These are phyloP conservation scores for Juncus inflexus DNA, from an alignment of 176 grass and related monocot species.

Conservation along the genomic window DNA sequence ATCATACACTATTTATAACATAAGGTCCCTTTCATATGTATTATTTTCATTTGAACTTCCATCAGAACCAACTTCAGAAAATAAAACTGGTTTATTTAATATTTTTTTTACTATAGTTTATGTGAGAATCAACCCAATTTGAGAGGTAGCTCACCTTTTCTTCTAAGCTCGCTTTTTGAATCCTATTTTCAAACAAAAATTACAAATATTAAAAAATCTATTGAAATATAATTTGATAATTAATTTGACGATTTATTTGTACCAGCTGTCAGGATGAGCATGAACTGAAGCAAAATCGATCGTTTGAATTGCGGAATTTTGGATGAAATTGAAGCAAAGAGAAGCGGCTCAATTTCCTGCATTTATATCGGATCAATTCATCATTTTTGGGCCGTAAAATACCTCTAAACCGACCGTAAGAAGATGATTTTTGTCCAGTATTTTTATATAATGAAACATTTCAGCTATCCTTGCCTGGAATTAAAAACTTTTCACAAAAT, in stretches of 20 bases:
- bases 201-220: not conserved
- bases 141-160: constrained; percentile 76
- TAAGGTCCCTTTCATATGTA: constrained; percentile 48
- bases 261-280: constrained; percentile 93
- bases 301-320: constrained; percentile 64
- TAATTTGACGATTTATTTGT: not conserved
- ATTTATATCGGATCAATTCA: constrained; percentile 46
- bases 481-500: constrained; percentile 16
- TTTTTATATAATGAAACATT: constrained; percentile 77
- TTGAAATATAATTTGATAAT: not conserved
- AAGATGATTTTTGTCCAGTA: constrained; percentile 67
- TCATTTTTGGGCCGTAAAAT: constrained; percentile 65
- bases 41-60: constrained; percentile 36
- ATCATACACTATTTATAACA: constrained; percentile 79
- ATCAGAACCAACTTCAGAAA: constrained; percentile 74
- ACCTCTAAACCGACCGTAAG: constrained; percentile 85
- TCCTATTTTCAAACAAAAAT: constrained; percentile 39
- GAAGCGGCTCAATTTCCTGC: constrained; percentile 81
- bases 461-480: constrained; percentile 79
- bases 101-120: constrained; percentile 65
- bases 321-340: constrained; percentile 81
- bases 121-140: constrained; percentile 77
- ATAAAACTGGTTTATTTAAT: constrained; percentile 79
- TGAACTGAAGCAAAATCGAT: constrained; percentile 95
- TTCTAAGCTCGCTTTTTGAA: constrained; percentile 65